Base-by-base conservation (phyloP, 257 asterid genomes). In the Voacanga thouarsii region DNA sequence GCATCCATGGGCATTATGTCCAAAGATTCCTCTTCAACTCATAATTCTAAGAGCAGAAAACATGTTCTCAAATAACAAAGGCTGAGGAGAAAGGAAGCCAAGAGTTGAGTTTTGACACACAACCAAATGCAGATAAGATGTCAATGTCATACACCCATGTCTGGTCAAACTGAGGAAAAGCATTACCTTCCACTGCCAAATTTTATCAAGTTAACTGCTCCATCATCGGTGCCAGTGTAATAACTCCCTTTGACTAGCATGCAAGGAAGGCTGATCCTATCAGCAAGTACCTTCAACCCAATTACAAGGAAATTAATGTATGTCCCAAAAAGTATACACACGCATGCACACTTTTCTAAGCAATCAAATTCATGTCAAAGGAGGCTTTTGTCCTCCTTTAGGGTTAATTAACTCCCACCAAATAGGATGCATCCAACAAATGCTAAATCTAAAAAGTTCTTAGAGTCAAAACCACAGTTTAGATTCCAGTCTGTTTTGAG, bases 221-320 rank as follows among this genome's bases (percentile, higher is more conserved):
- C 99, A 80, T 96, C 97, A 84, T 96, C 99, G n/a, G 97, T 90
- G 81, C 98, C 97, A 73, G 98, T 96, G 84, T 92, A 94, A 82
- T 96, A 92, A 82, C 98, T 96, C 79, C 99, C 99, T 80, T 93
- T 96, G 56, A 93, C 97, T 69, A 96, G 92, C 94, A 88, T 96
- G 78, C 99, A 96, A 30, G 97, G 97, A 80, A 96, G 94, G 87
- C 88, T 90, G 84, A 96, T 88, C 87, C 89, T 89, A 83, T 93
- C 99, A 78, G 97, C 97, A 78, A 96, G 99, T 78, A 96, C 99
- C 99, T 96, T 85, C 75, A 78, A 87, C 49, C 79, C 85, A 86
- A 80, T 47, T 79, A 78, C 64, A 83, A 71, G 71, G 77, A 67
- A 78, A 59, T 78, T 68, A 76, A 73, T 75, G 66, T 47, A 63